phyloP scores from a whole-genome alignment of 441 rosid species.

The Arabidopsis lyrata region DNA sequence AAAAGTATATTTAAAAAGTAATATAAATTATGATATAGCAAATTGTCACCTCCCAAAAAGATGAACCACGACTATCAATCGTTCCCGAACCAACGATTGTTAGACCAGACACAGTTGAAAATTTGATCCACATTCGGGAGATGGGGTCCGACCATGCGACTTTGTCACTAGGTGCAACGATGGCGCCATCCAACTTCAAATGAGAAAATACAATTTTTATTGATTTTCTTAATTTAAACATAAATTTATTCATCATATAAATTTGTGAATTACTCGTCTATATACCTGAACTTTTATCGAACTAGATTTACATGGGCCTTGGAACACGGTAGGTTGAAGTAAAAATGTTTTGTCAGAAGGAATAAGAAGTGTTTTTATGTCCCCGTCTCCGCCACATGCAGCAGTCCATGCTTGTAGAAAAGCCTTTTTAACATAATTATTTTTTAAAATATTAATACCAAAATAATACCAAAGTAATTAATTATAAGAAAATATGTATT shows the following conservation, averaged over 20 bases:
- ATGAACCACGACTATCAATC: slow-evolving; percentile 34
- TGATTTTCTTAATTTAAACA: background rate
- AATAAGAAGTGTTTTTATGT: slow-evolving; percentile 22
- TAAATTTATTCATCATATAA: background rate
- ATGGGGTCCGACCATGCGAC: slow-evolving; percentile 15
- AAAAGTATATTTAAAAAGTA: background rate
- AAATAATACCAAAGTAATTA: background rate
- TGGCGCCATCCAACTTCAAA: slow-evolving; percentile 38
- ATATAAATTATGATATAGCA: background rate
- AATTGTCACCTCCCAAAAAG: slow-evolving; percentile 41
- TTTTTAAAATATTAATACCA: background rate
- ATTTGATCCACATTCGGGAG: slow-evolving; percentile 14
- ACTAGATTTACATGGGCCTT: slow-evolving; percentile 39
- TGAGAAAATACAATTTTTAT: background rate
- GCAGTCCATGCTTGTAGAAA: slow-evolving; percentile 31
- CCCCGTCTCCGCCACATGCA: slow-evolving; percentile 27
- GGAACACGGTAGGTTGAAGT: slow-evolving; percentile 28
- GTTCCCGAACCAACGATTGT: slow-evolving; percentile 34
- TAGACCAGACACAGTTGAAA: slow-evolving; percentile 24
- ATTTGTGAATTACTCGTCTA: background rate
- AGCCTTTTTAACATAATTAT: slow-evolving; percentile 28
- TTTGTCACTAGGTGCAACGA: slow-evolving; percentile 31
- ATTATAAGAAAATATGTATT: background rate
- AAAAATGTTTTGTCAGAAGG: slow-evolving; percentile 36
- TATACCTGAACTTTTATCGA: slow-evolving; percentile 34